Conservation (phyloP, 2,329 filamentous ascomycete genomes). For the Mycogone perniciosa region DNA sequence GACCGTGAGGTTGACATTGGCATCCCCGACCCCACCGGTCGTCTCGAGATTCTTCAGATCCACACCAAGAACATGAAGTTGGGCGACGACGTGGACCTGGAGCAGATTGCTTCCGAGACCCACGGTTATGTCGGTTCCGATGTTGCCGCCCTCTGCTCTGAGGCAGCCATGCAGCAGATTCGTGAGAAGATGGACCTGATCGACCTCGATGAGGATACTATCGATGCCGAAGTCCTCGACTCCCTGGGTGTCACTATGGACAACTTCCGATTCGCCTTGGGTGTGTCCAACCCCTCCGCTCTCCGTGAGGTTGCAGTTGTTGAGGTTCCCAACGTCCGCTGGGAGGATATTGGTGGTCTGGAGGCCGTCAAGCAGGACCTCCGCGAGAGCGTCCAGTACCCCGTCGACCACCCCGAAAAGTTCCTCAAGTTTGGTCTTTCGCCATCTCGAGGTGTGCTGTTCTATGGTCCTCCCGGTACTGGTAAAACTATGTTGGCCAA, state of each 20-base stretch:
- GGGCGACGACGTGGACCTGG: conserved; percentile 89
- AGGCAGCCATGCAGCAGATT: conserved; percentile 99
- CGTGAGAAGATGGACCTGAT: conserved; percentile 99
- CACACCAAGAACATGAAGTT: conserved; percentile 99
- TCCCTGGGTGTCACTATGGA: conserved; percentile 99
- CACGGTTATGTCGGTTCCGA: conserved; percentile 99
- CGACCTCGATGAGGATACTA: conserved; percentile 97
- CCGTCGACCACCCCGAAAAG: conserved; percentile 98
- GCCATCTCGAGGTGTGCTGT: conserved; percentile 94
- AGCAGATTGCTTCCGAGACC: conserved; percentile 93
- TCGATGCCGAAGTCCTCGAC: conserved; percentile 96
- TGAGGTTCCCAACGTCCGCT: conserved; percentile 97
- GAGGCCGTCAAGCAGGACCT: conserved; percentile 99
- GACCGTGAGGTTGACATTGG: conserved; percentile 98
- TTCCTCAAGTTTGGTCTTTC: conserved; percentile 99
- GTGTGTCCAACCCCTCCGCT: conserved; percentile 96
- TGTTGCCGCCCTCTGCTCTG: conserved; percentile 95
- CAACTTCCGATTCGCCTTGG: conserved; percentile 98
- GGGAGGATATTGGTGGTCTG: conserved; percentile 99
- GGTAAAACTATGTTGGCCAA: conserved; percentile 99
- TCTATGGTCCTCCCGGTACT: conserved; percentile 98
- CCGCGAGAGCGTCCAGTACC: conserved; percentile 97
- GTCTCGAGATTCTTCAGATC: conserved; percentile 97
- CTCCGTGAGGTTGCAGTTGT: conserved; percentile 98
- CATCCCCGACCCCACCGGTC: conserved; percentile 94